Base-by-base conservation (phyloP, 805 yeast species). In the Metschnikowia picachoensis region DNA sequence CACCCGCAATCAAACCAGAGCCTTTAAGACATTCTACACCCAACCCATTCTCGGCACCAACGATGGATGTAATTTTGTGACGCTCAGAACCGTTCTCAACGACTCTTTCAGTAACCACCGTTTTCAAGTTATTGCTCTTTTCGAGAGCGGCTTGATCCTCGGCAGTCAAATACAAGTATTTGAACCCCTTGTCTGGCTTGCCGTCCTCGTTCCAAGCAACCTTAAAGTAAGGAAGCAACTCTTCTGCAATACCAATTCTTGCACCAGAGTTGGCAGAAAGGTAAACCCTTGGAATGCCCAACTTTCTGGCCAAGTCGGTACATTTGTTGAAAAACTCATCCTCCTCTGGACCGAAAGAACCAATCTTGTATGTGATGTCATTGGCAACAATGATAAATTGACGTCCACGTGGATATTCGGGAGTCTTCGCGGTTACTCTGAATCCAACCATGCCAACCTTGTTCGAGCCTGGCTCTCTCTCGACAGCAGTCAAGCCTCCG, bases 261-360 rank as follows among this genome's bases (percentile, higher is more conserved):
- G 99, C 99, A 77, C 99, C 99, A 50, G 98, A 91, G 79, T 94
- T 94, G 28, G 99, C 99, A 58, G 97, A 88, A 58, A 94, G 76
- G 71, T 94, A 94, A 47, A 94, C 80, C 73, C 99, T 79, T 62
- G 99, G 99, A 58, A 94, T 83, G 50, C 99, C 99, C 55, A 83
- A 77, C 62, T 80, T 76, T 72, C 96, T 81, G 30, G 98, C 97
- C 57, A 83, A 78, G 61, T 90, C 95, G 31, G 99, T 94, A 54
- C 91, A 96, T 64, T 85, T 83, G 75, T 87, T 80, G 78, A 94
- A 94, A 75, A 84, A 94, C 46, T 74, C 76, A 71, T 94, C 99
- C 72, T 94, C 99, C 59, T 79, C 84, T 20, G 99, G 99, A 60
- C 99, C 99, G 61, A 94, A 94, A 0, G 99, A 95, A 69, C 99